Evolutionary conservation across 495 filamentous ascomycete genomes (phyloP), one percentile per base, ranked within the genome.

Genomic region (Xylaria venustula): DNA sequence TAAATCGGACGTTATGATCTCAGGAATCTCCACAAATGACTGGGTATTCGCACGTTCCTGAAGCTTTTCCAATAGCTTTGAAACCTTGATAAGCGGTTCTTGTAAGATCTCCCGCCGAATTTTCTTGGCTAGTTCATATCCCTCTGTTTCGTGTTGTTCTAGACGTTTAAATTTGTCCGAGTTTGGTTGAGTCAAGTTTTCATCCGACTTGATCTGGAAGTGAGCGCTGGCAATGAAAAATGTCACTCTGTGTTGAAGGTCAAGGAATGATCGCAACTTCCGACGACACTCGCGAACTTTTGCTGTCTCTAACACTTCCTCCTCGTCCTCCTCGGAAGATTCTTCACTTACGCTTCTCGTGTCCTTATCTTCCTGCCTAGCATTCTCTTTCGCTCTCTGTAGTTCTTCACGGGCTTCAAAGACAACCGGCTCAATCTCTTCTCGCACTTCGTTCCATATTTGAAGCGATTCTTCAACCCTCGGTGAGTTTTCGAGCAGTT

Each of bases 171-270:
- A 92, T 23, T 88, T 81, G 11, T 87, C 82, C 0, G 89, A 89
- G 9, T 86, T 83, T 3, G 87, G 85, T 19, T 71, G 68, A 0
- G 83, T 89, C 44, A 84, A 68, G n/a, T 80, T 75, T 30, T 82
- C 70, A 53, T 93, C 83, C 0, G 79, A 78, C 66, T 94, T 96
- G 48, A 94, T 86, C 68, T 96, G 89, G 67, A 82, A 97, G 60
- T 88, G 90, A 1, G 84, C 88, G 62, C 92, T 96, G 26, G 86
- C 91, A 17, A 87, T 85, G 70, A 95, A 97, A 71, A 96, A 98
- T 0, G 84, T 78, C 41, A 88, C 91, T 59, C 86, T 84, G 66
- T 97, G 93, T 62, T 93, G 83, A 40, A 96, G 68, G 70, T 95
- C 90, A 3, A 97, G 79, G 19, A 91, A 84, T 37, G 74, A 73